Evolutionary conservation across 371 early-diverging fungal species (phyloP).

Genomic region (Actinomucor elegans): DNA sequence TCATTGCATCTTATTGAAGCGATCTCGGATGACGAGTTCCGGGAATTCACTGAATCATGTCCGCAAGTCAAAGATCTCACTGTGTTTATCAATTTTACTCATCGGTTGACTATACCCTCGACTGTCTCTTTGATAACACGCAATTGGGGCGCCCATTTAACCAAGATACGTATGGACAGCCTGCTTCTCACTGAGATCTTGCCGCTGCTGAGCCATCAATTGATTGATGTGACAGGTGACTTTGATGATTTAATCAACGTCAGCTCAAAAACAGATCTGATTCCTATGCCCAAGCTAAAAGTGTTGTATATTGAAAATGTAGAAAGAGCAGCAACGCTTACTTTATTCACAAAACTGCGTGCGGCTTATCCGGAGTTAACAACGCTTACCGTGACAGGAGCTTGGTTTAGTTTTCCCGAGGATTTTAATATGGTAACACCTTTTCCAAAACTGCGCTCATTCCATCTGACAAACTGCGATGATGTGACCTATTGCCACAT

Average conservation of each 20-base stretch:
- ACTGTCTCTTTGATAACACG: background rate
- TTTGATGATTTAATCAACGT: background rate
- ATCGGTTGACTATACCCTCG: background rate
- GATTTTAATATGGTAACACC: too few species aligned
- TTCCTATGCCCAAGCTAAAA: background rate
- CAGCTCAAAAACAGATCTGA: background rate
- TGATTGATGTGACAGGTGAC: background rate
- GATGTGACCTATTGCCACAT: background rate
- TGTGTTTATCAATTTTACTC: background rate
- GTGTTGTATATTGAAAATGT: background rate
- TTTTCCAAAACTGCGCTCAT: too few species aligned
- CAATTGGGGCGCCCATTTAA: background rate
- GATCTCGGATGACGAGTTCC: background rate
- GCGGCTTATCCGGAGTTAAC: background rate
- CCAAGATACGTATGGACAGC: constrained; percentile 1
- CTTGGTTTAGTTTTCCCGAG: too few species aligned
- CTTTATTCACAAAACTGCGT: background rate
- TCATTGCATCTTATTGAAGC: background rate
- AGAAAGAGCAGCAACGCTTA: background rate
- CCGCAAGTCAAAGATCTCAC: background rate
- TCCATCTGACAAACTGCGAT: background rate
- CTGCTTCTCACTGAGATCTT: background rate
- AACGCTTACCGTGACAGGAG: background rate
- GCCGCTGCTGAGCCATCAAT: background rate
- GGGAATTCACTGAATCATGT: background rate